Evolutionary conservation across 768 basidiomycete genomes (phyloP).

Genomic region (Auricularia sp.): DNA sequence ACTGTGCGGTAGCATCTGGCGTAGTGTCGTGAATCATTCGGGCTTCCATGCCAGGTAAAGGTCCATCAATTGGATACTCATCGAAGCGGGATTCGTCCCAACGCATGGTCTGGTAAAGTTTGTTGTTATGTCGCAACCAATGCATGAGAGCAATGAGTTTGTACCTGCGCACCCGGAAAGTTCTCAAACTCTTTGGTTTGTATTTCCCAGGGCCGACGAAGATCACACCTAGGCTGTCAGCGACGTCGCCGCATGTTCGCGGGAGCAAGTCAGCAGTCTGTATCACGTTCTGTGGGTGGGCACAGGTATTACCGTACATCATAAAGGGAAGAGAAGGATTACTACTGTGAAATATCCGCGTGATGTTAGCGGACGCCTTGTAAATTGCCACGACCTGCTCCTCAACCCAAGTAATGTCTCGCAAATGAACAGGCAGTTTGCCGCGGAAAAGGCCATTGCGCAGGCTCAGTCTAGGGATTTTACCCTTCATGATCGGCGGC

Average conservation of each 20-base stretch:
- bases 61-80: not conserved
- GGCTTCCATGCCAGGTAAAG: not conserved
- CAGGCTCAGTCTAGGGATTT: constrained; percentile 13
- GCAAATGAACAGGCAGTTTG: constrained; percentile 14
- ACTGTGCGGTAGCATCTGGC: constrained; percentile 4
- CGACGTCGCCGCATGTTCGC: constrained; percentile 17
- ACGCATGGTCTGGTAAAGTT: constrained; percentile 16
- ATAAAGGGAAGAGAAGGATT: constrained; percentile 15
- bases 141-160: constrained; percentile 17
- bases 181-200: constrained; percentile 11
- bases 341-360: constrained; percentile 16
- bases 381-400: constrained; percentile 22
- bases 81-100: not conserved
- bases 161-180: constrained; percentile 10
- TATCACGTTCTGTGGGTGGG: constrained; percentile 24
- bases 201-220: constrained; percentile 21
- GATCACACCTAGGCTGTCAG: constrained; percentile 17
- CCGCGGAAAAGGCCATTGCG: constrained; percentile 17
- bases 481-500: not conserved
- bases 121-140: constrained; percentile 30
- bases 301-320: constrained; percentile 26
- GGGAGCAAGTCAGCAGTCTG: constrained; percentile 20
- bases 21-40: constrained; percentile 12
- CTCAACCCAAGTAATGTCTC: constrained; percentile 20
- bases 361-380: constrained; percentile 19